Base-by-base conservation (phyloP, 2,329 filamentous ascomycete species). In the Colletotrichum filicis region DNA sequence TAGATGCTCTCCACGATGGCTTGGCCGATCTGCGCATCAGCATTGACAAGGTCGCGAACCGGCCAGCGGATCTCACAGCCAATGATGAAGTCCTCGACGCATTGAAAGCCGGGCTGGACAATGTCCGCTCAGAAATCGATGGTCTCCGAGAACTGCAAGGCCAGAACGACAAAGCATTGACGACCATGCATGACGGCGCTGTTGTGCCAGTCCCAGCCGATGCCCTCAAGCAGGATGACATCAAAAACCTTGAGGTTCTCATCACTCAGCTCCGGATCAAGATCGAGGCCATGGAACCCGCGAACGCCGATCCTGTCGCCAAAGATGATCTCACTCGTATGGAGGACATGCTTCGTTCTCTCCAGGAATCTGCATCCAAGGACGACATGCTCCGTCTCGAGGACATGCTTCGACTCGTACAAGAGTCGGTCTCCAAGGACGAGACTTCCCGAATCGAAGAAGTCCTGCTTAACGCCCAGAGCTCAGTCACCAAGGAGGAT, bases 71-170 rank as follows among this genome's bases (percentile, higher is more conserved):
- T 77, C 88, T 96, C 82, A 95, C 93, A 0, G 92, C 94, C 70
- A 96, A 94, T 73, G 94, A 97, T 75, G 95, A 98, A 82, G 95
- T 98, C 65, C 87, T 98, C 1, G 94, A 98, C 73, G 94, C 94
- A 0, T 87, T 98, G 68, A 97, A 93, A 80, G 89, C 92, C n/a
- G 95, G 95, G 0, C 86, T 98, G 9, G 91, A 93, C 56, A 89
- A 88, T 52, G 88, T 98, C 19, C 92, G 92, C 66, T 88, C 90
- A 2, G 95, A 98, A 61, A 94, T 98, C 75, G 93, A 95, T 69
- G 87, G 88, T 24, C 87, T 98, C 52, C 93, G 93, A n/a, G 90
- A 92, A 28, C 83, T 82, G 55, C 66, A 70, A 61, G 83, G 79
- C 74, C 81, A 81, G 52, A 84, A 84, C 55, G 85, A 86, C 58